These are phyloP conservation scores for Diaporthe aspalathi DNA, from an alignment of 2,329 filamentous ascomycete genomes.

Conservation along the genomic window DNA sequence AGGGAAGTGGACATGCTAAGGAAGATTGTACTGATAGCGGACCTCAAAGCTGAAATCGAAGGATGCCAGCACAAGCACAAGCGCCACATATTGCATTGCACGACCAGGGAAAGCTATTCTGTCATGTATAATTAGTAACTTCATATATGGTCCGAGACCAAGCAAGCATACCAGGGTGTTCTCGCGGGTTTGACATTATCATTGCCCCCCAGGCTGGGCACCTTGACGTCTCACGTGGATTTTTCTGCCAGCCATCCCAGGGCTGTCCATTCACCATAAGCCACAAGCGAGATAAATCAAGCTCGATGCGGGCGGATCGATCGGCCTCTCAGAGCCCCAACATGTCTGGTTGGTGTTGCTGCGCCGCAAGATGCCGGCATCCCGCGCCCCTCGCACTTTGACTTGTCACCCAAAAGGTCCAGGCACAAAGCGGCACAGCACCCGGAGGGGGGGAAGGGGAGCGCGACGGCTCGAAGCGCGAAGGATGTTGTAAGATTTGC, in stretches of 20 bases:
- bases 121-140: conserved; percentile 25
- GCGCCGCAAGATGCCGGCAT: conserved; percentile 22
- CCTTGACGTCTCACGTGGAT: neutral
- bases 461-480: neutral
- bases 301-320: conserved; percentile 2
- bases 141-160: conserved; percentile 25
- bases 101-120: conserved; percentile 8
- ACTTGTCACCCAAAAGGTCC: neutral
- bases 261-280: neutral
- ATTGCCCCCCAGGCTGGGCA: neutral
- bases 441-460: too few species aligned
- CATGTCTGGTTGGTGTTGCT: neutral
- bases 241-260: neutral
- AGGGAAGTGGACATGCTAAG: neutral
- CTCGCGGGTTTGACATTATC: neutral
- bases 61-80: conserved; percentile 19
- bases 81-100: conserved; percentile 24
- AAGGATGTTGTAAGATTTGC: conserved; percentile 29
- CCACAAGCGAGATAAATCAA: neutral
- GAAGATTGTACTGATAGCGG: conserved; percentile 25
- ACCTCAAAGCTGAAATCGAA: neutral
- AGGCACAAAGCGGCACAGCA: neutral
- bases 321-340: neutral
- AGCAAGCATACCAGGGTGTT: conserved; percentile 30
- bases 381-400: neutral